Evolutionary conservation across 768 basidiomycete species (phyloP), one percentile per base, ranked within the genome.

Genomic region (Serendipita sp.): DNA sequence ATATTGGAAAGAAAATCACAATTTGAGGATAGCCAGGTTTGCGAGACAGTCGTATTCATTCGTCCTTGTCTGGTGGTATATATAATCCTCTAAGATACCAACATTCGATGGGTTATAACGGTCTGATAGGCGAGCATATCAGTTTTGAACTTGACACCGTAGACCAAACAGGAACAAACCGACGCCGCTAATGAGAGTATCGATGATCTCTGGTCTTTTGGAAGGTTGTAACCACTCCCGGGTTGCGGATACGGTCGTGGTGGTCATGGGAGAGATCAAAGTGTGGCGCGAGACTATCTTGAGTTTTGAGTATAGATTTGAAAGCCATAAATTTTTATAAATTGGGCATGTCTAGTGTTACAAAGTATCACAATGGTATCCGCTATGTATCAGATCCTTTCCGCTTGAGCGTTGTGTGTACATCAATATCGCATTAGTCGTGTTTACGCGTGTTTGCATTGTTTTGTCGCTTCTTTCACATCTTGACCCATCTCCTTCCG

Each of bases 71-170:
- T 99, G 95, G 73, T 91, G 86, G 74, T 90, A 91, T 66, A 98
- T 84, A 76, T 98, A 97, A 72, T 97, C 95, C 75, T 97, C 95
- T 65, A 98, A 84, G 68, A 93, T 88, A 43, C 83, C 79, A 65
- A 95, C 84, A 73, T 98, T 98, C 62, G 86, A 85, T 46, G 95
- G 95, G 76, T 97, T 98, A 75, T 98, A 98, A 65, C 95, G 87
- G 78, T 98, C 95, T 96, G 48, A 15, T 6, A 60, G 15, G 2
- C 45, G 15, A 4, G 8, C 36, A 10, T 58, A 62, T 50, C 18
- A 36, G 18, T n/a, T 40, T 36, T 63, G 34, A 60, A 43, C 27
- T 37, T 46, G 33, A 18, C 52, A 23, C 4, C 50, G 11, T 2
- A 2, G 33, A 62, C 50, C 36, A 27, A 55, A 15, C 18, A 36